Conservation (phyloP, 441 rosid genomes). For the Croton laevigatus region DNA sequence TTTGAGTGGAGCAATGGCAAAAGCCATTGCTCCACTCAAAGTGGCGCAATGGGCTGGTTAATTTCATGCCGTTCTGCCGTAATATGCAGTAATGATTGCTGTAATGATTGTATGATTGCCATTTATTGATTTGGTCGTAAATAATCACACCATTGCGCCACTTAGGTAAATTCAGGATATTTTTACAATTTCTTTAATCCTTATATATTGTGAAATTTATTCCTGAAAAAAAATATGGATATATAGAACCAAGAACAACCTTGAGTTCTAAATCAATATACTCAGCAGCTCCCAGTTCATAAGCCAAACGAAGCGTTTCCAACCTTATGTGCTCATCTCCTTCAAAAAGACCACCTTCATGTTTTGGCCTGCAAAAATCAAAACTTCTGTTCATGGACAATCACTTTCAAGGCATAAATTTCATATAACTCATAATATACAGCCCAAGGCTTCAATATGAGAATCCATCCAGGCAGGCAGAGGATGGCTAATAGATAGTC, state of each 20-base stretch:
- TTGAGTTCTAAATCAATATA: conserved; percentile 88
- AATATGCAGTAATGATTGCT: no score
- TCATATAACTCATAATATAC: not conserved
- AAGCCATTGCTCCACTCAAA: no score
- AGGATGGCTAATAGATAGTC: no score
- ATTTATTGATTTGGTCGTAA: no score
- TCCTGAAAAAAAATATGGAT: not conserved
- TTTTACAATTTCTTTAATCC: not conserved
- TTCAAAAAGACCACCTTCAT: conserved; percentile 92
- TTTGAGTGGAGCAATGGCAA: no score
- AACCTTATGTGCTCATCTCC: conserved; percentile 63
- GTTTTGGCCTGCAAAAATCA: conserved; percentile 51
- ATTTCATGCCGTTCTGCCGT: no score
- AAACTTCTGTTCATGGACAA: not conserved
- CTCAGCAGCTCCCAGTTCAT: conserved; percentile 92
- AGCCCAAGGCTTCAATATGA: not conserved
- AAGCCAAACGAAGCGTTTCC: conserved; percentile 65
- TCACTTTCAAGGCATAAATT: not conserved
- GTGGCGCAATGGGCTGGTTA: no score
- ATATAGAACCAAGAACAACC: conserved; percentile 35
- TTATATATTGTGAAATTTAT: not conserved
- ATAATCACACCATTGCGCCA: no score
- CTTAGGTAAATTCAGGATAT: not conserved
- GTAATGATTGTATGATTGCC: no score
- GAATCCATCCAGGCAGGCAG: not conserved